phyloP scores from a whole-genome alignment of 352 stramenopile genomes.

The Discostella stelligera region DNA sequence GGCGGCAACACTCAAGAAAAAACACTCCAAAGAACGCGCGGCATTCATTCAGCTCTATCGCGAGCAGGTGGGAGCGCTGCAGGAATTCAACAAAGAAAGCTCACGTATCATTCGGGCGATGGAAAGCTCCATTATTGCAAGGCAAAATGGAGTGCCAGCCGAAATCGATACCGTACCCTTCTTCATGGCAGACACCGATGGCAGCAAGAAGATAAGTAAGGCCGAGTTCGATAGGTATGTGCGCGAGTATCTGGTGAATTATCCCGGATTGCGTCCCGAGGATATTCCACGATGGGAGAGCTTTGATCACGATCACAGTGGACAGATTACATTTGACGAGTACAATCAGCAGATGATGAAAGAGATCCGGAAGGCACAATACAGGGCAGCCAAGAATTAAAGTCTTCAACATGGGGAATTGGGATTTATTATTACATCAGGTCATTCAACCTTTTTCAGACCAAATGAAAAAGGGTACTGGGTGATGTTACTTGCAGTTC shows the following conservation, averaged over 20 bases:
- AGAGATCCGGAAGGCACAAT: conserved; percentile 57
- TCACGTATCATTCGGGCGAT: conserved; percentile 51
- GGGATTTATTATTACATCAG: not conserved
- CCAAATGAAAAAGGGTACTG: not conserved
- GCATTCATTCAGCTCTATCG: conserved; percentile 62
- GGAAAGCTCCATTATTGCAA: conserved; percentile 49
- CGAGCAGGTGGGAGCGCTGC: conserved; percentile 57
- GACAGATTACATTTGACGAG: conserved; percentile 55
- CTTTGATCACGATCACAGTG: conserved; percentile 57
- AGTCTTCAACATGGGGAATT: not conserved
- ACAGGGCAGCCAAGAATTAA: conserved; percentile 43
- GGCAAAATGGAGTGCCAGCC: conserved; percentile 48
- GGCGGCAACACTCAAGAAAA: conserved; percentile 61
- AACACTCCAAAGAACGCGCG: conserved; percentile 59
- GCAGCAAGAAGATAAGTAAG: conserved; percentile 57
- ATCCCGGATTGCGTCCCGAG: conserved; percentile 45
- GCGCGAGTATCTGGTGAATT: conserved; percentile 55
- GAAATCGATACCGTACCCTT: conserved; percentile 56
- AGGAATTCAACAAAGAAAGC: conserved; percentile 64
- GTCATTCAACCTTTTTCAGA: not conserved
- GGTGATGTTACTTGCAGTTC: not conserved
- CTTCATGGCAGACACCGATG: conserved; percentile 58
- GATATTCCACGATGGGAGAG: conserved; percentile 54
- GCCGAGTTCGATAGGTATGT: conserved; percentile 57
- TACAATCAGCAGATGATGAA: conserved; percentile 62